Base-by-base conservation (phyloP, 139 green algal species). In the Micractinium conductrix region DNA sequence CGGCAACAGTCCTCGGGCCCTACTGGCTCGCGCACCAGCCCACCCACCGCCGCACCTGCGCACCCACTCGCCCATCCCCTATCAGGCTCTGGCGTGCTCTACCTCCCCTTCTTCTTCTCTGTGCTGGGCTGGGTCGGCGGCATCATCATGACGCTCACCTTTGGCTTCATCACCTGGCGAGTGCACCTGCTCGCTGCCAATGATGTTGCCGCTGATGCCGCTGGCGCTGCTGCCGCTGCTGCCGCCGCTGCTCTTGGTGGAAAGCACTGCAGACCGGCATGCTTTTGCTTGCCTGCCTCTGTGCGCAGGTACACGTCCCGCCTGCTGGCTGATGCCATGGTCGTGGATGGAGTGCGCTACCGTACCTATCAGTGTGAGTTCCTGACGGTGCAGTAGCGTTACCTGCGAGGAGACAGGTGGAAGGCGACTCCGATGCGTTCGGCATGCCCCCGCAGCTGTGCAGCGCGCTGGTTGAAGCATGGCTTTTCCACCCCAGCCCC, bases 261-360 rank as follows among this genome's bases (percentile, higher is more conserved):
- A 16, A 16, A 24, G 48, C 16, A 24, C 48, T 58, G 16, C 12
- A 16, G 48, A 68, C 26, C 26, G 10, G 26, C 62, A n/a, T n/a
- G n/a, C n/a, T n/a, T n/a, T n/a, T n/a, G n/a, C n/a, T n/a, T 28
- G 26, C 26, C 2, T 38, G 62, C 62, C 4, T 10, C 70, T 58
- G 17, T 5, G 70, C 38, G 75, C 75, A 73, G 78, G 76, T 92
- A 88, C 81, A 84, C 72, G 4, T 80, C 78, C 4, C 30, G 80
- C 7, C 79, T 92, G 85, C 85, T 92, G 50, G 81, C 86, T 1
- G 85, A 90, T 10, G 78, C 82, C 8, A 90, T 88, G 79, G 33
- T 85, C 12, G 74, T 90, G 1, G 70, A 83, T 37, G 86, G 76
- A 28, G 14, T 60, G 44, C 73, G 78, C 12, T 50, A 78, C 17